A percentile compares a stretch with the other conserved stretches of the same genome.
Conservation (phyloP, 768 basidiomycete species). For the Pluteus cervinus region DNA sequence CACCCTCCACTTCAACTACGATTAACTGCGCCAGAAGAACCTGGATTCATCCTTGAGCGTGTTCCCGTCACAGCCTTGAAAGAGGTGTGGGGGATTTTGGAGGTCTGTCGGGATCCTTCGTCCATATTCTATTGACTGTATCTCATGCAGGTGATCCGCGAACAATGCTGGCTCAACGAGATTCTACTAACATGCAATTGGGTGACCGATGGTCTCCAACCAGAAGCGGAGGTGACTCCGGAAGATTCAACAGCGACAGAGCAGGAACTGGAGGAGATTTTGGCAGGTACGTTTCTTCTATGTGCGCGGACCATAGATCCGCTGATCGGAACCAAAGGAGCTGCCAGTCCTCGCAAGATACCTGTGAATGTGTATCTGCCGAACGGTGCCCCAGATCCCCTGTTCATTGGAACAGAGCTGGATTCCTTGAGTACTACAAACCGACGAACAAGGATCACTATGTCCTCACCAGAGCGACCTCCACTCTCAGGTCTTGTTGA, state of each 20-base stretch:
- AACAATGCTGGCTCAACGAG: constrained; percentile 84
- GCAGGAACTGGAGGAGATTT: constrained; percentile 57
- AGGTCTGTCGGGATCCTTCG: constrained; percentile 33
- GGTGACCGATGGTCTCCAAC: constrained; percentile 44
- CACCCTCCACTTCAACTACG: constrained; percentile 71
- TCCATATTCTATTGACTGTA: neutral
- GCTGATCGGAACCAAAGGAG: constrained; percentile 35
- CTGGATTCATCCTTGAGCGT: constrained; percentile 67
- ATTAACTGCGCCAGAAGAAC: constrained; percentile 63
- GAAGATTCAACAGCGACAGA: constrained; percentile 36
- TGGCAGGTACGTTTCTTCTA: constrained; percentile 42
- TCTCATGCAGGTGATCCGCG: constrained; percentile 55
- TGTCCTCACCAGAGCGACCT: constrained; percentile 61
- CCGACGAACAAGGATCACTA: constrained; percentile 49
- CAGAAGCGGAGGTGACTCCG: constrained; percentile 17
- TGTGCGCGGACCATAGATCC: too few species aligned
- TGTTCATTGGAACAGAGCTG: constrained; percentile 37
- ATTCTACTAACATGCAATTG: constrained; percentile 56
- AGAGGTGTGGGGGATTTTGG: constrained; percentile 71
- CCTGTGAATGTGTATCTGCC: constrained; percentile 71
- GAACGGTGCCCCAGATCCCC: constrained; percentile 28
- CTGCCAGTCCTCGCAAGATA: constrained; percentile 49
- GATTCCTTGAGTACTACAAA: constrained; percentile 30
- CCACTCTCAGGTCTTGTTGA: constrained; percentile 62
- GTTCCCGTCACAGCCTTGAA: constrained; percentile 68